Conservation (phyloP, 805 yeast genomes). For the Monosporozyma aerobia region DNA sequence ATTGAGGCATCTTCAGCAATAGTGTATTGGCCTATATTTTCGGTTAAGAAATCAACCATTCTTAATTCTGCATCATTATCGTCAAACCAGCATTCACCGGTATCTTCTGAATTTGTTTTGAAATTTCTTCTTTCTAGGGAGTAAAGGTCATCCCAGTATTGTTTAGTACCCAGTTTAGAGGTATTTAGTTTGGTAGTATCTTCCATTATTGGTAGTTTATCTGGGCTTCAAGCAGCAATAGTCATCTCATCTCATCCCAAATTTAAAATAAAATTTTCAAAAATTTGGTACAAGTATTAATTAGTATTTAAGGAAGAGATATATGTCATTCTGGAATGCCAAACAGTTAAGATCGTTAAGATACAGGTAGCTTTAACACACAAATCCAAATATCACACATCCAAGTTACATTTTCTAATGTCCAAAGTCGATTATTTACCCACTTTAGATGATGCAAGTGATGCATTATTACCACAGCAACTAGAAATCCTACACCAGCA, state of each 20-base stretch:
- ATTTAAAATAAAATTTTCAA: neutral
- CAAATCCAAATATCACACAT: neutral
- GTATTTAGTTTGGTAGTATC: constrained; percentile 47
- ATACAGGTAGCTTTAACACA: neutral
- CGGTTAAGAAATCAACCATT: constrained; percentile 63
- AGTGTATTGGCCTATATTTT: constrained; percentile 34
- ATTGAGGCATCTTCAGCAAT: constrained; percentile 34
- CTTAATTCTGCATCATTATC: constrained; percentile 88
- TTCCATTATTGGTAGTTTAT: constrained; percentile 18
- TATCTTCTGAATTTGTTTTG: constrained; percentile 63
- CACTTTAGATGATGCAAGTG: constrained; percentile 25
- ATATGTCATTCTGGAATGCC: too few relatives aligned
- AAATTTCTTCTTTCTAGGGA: constrained; percentile 64
- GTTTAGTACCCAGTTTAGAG: constrained; percentile 78
- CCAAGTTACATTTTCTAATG: constrained; percentile 9
- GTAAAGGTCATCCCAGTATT: constrained; percentile 90
- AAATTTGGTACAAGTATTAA: neutral
- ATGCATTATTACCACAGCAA: constrained; percentile 60
- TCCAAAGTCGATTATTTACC: constrained; percentile 24
- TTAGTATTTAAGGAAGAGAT: neutral
- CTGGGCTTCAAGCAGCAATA: neutral
- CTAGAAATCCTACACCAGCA: constrained; percentile 67
- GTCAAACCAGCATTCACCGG: constrained; percentile 95
- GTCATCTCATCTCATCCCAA: neutral
- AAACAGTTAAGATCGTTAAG: too few relatives aligned